These are phyloP conservation scores for Trichoderma koningiopsis DNA, from an alignment of 2,329 filamentous ascomycete genomes.

Conservation along the genomic window DNA sequence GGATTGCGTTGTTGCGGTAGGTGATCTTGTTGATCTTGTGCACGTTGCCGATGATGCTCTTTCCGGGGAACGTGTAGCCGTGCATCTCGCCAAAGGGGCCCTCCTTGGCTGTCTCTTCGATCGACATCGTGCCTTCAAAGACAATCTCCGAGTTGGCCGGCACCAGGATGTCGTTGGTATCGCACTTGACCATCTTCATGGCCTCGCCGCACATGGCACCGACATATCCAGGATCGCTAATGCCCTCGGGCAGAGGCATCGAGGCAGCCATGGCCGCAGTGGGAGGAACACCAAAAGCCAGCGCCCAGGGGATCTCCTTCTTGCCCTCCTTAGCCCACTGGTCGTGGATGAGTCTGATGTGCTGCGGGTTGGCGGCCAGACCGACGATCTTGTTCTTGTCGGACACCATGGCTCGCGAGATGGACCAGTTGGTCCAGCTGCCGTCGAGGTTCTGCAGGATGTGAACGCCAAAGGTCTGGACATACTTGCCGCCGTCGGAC, in stretches of 20 bases:
- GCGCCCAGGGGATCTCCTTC: conserved; percentile 49
- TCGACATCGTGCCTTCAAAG: conserved; percentile 51
- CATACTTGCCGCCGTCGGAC: neutral
- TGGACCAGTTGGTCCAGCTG: conserved; percentile 40
- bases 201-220: conserved; percentile 49
- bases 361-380: conserved; percentile 48
- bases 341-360: conserved; percentile 50
- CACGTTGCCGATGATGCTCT: neutral
- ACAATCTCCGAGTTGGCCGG: conserved; percentile 55
- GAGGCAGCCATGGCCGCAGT: conserved; percentile 50
- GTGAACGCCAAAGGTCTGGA: conserved; percentile 1
- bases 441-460: neutral
- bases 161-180: conserved; percentile 52
- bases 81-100: conserved; percentile 53
- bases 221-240: conserved; percentile 52
- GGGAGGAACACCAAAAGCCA: conserved; percentile 52
- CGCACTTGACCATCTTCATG: conserved; percentile 53
- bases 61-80: conserved; percentile 27
- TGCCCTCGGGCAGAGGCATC: conserved; percentile 53
- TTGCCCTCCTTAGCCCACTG: conserved; percentile 49
- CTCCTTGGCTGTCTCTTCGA: conserved; percentile 46
- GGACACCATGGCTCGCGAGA: conserved; percentile 50
- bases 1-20: conserved; percentile 22
- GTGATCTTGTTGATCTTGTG: conserved; percentile 24
- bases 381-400: conserved; percentile 46